Evolutionary conservation across 2,329 filamentous ascomycete species (phyloP).

Genomic region (Botrytis fabae): DNA sequence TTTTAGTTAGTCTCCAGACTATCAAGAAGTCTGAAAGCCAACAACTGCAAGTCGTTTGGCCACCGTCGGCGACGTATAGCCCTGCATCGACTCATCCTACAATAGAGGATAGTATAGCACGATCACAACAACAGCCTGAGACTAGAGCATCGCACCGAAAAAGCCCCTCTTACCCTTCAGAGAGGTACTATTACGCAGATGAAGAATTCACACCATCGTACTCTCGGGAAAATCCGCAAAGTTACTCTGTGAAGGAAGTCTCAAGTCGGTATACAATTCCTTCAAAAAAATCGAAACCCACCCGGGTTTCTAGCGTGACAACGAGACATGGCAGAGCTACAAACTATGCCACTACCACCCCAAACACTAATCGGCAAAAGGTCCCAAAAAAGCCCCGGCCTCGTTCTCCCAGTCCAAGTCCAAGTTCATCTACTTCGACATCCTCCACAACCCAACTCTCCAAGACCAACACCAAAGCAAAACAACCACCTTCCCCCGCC

Average conservation of each 20-base stretch:
- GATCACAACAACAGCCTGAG: neutral
- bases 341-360: neutral
- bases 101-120: neutral
- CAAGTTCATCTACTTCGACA: neutral
- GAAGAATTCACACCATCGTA: neutral
- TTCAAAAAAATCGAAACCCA: too few relatives aligned
- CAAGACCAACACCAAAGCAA: neutral
- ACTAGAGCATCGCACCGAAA: neutral
- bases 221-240: neutral
- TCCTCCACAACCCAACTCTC: neutral
- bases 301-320: too few relatives aligned
- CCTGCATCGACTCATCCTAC: neutral
- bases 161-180: neutral
- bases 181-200: neutral
- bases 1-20: neutral
- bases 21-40: neutral
- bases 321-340: neutral
- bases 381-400: neutral
- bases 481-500: neutral
- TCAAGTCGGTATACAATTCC: neutral
- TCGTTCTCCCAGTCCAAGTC: neutral
- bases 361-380: fast-evolving
- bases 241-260: neutral
- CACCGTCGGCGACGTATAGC: neutral
- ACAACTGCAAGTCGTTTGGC: neutral